These are phyloP conservation scores for Chytriomyces hyalinus DNA, from an alignment of 192 early-diverging fungal species.

Conservation along the genomic window DNA sequence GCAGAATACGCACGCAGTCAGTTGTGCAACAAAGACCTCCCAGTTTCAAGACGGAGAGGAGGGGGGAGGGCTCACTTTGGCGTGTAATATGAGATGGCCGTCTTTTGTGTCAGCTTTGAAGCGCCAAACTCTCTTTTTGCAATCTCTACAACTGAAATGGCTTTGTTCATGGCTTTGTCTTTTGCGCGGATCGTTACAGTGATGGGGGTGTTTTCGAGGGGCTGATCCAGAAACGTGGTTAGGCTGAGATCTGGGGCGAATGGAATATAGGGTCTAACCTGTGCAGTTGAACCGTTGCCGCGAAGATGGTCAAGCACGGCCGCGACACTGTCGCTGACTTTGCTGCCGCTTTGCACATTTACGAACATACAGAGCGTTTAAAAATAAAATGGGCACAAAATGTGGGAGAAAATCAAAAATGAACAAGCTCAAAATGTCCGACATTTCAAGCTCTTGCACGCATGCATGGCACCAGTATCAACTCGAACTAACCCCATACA, in stretches of 20 bases:
- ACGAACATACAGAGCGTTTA: not conserved
- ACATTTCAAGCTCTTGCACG: too few species aligned
- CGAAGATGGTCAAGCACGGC: not conserved
- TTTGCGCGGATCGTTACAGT: not conserved
- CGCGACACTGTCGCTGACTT: conserved; percentile 5
- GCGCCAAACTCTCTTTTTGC: conserved; percentile 6
- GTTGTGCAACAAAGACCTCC: too few species aligned
- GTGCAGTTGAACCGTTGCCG: not conserved
- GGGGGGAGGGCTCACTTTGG: not conserved
- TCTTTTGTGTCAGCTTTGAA: not conserved
- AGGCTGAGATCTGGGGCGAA: not conserved
- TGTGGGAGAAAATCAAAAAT: too few species aligned
- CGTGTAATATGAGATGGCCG: not conserved
- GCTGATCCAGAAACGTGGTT: not conserved
- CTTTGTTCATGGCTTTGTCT: conserved; percentile 14
- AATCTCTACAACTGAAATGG: conserved; percentile 3
- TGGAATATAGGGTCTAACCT: not conserved
- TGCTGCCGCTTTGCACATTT: not conserved
- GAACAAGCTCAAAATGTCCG: too few species aligned
- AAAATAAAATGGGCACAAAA: too few species aligned
- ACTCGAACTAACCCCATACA: too few species aligned
- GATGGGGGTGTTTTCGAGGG: not conserved
- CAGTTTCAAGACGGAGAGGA: too few species aligned
- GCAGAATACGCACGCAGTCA: too few species aligned
- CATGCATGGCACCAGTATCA: too few species aligned